Evolutionary conservation across 768 basidiomycete genomes (phyloP).

Genomic region (Mycena capillaripes): DNA sequence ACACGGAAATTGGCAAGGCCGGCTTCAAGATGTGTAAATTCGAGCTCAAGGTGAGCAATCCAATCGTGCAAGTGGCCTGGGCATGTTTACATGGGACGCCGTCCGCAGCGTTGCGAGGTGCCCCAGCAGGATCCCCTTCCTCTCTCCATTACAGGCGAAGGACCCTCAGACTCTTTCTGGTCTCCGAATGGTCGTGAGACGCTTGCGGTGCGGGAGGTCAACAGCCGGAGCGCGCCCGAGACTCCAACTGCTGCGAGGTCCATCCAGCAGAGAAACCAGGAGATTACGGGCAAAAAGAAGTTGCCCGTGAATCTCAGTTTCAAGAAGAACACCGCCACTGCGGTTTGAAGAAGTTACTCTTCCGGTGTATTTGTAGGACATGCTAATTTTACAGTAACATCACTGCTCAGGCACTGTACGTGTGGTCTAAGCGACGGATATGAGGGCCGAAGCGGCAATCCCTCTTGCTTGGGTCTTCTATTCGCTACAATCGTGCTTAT

Average conservation of each 20-base stretch:
- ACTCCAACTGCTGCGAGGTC: neutral
- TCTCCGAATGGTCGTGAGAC: conserved; percentile 20
- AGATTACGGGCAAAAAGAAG: conserved; percentile 13
- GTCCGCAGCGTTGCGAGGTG: neutral
- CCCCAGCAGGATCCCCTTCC: conserved; percentile 14
- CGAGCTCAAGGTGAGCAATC: conserved; percentile 13
- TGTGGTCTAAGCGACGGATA: conserved; percentile 1
- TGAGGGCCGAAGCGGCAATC: neutral
- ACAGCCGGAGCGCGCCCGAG: neutral
- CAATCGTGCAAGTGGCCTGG: too few species aligned
- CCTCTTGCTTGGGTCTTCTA: neutral
- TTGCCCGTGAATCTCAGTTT: conserved; percentile 5
- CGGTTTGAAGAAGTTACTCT: neutral
- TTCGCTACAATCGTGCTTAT: neutral
- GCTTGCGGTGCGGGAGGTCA: conserved; percentile 3
- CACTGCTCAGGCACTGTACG: neutral
- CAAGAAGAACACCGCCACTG: neutral
- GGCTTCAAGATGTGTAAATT: conserved; percentile 39
- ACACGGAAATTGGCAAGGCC: conserved; percentile 28
- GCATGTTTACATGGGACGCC: too few species aligned
- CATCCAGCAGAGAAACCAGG: neutral
- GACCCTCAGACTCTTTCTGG: conserved; percentile 18
- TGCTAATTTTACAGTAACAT: neutral
- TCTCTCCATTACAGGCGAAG: conserved; percentile 23
- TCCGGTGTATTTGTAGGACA: neutral